These are phyloP conservation scores for Xylariales sp. DNA, from an alignment of 2,329 filamentous ascomycete species.

Conservation along the genomic window DNA sequence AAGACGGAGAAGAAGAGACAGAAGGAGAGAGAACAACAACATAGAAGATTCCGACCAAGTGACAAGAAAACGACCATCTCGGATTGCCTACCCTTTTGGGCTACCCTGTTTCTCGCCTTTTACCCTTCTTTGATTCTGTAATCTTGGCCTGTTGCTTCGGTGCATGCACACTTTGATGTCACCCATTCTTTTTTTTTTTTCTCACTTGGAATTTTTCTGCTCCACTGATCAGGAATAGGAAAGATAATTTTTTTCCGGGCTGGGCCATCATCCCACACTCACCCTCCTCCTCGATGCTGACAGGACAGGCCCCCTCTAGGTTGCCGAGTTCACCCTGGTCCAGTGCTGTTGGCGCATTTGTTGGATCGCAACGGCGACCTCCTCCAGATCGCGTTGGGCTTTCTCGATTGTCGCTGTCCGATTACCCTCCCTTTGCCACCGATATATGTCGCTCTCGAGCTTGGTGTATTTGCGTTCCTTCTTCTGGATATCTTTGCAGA, in stretches of 20 bases:
- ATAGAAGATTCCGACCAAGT: neutral
- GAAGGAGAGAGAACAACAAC: neutral
- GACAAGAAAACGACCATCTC: no score
- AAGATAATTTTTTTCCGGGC: neutral
- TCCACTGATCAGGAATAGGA: slow-evolving; percentile 11
- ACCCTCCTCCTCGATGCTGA: no score
- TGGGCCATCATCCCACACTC: no score
- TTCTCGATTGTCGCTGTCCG: slow-evolving; percentile 68
- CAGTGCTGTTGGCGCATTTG: slow-evolving; percentile 38
- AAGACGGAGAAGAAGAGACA: neutral
- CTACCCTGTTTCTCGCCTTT: no score
- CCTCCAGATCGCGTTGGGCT: slow-evolving; percentile 64
- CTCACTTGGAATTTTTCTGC: no score
- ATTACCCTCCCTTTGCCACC: slow-evolving; percentile 75
- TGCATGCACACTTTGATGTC: slow-evolving; percentile 7
- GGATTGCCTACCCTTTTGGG: neutral
- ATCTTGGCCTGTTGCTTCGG: neutral
- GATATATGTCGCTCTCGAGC: slow-evolving; percentile 68
- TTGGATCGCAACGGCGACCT: slow-evolving; percentile 57
- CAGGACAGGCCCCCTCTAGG: no score
- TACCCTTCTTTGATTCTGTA: neutral
- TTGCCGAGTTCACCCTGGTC: no score
- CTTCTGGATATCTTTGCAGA: slow-evolving; percentile 85
- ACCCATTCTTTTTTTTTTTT: no score
- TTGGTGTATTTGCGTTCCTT: slow-evolving; percentile 73